phyloP scores from a whole-genome alignment of 306 rosid species.

The Amphicarpaea edgeworthii region DNA sequence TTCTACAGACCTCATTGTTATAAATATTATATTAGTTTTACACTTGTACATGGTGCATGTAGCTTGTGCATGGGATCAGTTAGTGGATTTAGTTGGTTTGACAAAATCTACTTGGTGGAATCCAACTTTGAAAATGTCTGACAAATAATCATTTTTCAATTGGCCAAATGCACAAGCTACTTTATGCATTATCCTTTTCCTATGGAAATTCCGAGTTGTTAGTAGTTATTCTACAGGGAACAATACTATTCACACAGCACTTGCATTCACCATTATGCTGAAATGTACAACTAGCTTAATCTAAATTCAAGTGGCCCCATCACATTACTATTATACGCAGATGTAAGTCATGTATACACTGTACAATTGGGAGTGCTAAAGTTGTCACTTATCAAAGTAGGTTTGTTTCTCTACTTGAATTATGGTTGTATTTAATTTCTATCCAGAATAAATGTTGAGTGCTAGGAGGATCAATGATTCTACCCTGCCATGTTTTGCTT shows the following conservation, averaged over 20 bases:
- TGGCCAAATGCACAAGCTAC: not conserved
- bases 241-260: not conserved
- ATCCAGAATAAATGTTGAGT: not conserved
- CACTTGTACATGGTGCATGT: too few relatives aligned
- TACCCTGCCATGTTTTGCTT: constrained; percentile 25
- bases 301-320: not conserved
- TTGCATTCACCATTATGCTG: constrained; percentile 15
- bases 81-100: constrained; percentile 22
- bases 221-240: constrained; percentile 1
- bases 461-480: not conserved
- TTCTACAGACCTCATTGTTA: not conserved
- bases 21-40: constrained; percentile 8
- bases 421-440: not conserved
- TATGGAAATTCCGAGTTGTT: not conserved
- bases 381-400: not conserved
- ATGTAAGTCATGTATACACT: not conserved
- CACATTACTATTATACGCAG: not conserved
- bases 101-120: constrained; percentile 14
- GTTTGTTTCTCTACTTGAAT: not conserved
- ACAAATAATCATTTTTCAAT: constrained; percentile 13
- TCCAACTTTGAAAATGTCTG: not conserved
- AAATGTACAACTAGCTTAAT: constrained; percentile 11
- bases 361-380: not conserved
- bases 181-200: not conserved
- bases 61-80: not conserved